A percentile compares a stretch with the other conserved stretches of the same genome.
phyloP scores from a whole-genome alignment of 208 protist genomes.

The Histomonas meleagridis region DNA sequence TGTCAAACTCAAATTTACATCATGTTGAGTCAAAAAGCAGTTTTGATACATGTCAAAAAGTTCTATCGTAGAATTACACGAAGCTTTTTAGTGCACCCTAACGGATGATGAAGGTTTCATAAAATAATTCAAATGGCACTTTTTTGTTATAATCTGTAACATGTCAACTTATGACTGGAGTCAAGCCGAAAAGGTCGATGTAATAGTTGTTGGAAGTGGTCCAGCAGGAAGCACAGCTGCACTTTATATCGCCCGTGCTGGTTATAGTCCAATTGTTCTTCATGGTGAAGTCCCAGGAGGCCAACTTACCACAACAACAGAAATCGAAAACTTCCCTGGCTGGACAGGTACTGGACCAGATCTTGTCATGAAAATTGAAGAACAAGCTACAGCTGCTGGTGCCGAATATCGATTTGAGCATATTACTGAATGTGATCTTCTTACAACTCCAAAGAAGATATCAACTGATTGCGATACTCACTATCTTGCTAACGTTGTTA shows the following conservation, averaged over 20 bases:
- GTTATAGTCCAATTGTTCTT: constrained; percentile 48
- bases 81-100: no score
- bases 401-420: constrained; percentile 51
- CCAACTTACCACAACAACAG: constrained; percentile 63
- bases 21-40: no score
- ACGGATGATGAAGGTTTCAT: no score
- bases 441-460: constrained; percentile 6
- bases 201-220: constrained; percentile 58
- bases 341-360: constrained; percentile 50
- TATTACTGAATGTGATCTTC: constrained; percentile 52
- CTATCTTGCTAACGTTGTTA: constrained; percentile 49
- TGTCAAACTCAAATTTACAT: no score
- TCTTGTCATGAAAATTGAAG: constrained; percentile 49
- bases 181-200: not conserved
- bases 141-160: no score
- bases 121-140: no score
- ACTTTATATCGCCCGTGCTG: constrained; percentile 58
- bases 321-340: constrained; percentile 65
- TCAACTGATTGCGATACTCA: not conserved
- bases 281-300: constrained; percentile 56
- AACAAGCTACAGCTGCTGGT: constrained; percentile 46
- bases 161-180: no score
- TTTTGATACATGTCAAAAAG: no score
- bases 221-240: constrained; percentile 61
- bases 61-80: no score